phyloP scores from a whole-genome alignment of 371 early-diverging fungal species.

The Umbelopsis sp. region DNA sequence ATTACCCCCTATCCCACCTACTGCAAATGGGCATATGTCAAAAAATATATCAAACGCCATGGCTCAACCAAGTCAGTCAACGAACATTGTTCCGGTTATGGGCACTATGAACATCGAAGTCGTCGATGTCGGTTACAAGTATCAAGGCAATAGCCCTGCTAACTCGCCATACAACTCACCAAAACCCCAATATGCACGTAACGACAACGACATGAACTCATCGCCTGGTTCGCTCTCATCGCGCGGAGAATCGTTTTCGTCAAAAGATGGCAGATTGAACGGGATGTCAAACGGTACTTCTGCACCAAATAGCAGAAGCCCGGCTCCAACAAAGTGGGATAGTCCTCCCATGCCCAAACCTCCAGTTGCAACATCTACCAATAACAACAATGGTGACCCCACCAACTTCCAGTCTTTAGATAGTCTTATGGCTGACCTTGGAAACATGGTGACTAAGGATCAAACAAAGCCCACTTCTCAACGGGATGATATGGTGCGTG shows the following conservation, averaged over 20 bases:
- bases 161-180: conserved; percentile 7
- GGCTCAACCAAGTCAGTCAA: conserved; percentile 45
- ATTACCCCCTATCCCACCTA: conserved; percentile 44
- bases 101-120: conserved; percentile 52
- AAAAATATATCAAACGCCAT: conserved; percentile 23
- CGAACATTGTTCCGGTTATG: conserved; percentile 52
- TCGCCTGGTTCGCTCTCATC: conserved; percentile 7
- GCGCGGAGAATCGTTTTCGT: neutral
- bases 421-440: conserved; percentile 84
- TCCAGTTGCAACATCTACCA: conserved; percentile 24
- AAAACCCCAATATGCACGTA: conserved; percentile 2
- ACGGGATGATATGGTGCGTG: conserved; percentile 10
- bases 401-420: conserved; percentile 68
- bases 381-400: conserved; percentile 32
- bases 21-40: conserved; percentile 23
- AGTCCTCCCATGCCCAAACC: conserved; percentile 24
- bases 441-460: conserved; percentile 61
- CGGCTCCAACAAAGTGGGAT: conserved; percentile 19
- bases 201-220: conserved; percentile 1
- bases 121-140: conserved; percentile 19
- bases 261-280: conserved; percentile 12
- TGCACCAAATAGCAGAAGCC: conserved; percentile 1
- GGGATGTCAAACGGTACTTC: neutral
- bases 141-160: conserved; percentile 12
- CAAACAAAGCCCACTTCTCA: neutral